A percentile compares a stretch with the other conserved stretches of the same genome.
Conservation (phyloP, 257 asterid genomes). For the Lycium ferocissimum region DNA sequence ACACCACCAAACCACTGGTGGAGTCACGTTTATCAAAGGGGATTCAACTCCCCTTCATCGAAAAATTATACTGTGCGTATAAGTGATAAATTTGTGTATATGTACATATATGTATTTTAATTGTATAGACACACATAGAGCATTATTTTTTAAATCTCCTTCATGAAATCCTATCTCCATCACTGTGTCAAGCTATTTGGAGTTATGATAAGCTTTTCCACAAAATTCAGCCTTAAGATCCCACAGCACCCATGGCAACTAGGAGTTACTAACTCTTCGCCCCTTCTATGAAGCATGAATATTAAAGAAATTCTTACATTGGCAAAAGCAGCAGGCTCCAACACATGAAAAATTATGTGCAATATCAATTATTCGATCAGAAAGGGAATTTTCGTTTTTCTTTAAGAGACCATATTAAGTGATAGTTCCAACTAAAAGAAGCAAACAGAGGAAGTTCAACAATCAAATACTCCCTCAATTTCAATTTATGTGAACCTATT, state of each 20-base stretch:
- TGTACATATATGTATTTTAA: neutral
- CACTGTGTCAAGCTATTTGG: neutral
- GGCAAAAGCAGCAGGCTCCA: neutral
- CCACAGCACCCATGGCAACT: neutral
- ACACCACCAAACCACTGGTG: neutral
- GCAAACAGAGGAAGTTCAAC: neutral
- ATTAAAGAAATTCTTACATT: neutral
- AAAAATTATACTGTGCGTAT: neutral
- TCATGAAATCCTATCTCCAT: neutral
- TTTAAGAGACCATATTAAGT: neutral
- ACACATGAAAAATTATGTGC: neutral
- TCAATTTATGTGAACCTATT: no score
- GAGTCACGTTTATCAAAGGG: neutral
- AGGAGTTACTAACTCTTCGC: neutral
- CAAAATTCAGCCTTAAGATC: neutral
- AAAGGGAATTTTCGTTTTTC: neutral
- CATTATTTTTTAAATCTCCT: neutral
- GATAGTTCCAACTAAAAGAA: neutral
- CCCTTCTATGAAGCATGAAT: neutral
- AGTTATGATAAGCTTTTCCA: neutral
- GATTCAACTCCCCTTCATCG: neutral
- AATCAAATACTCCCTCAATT: neutral
- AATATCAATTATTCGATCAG: neutral
- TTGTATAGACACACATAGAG: no score
- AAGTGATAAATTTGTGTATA: neutral